A percentile compares a stretch with the other conserved stretches of the same genome.
These are phyloP conservation scores for Aureobasidium sp. DNA, from an alignment of 2,329 filamentous ascomycete genomes.

Conservation along the genomic window DNA sequence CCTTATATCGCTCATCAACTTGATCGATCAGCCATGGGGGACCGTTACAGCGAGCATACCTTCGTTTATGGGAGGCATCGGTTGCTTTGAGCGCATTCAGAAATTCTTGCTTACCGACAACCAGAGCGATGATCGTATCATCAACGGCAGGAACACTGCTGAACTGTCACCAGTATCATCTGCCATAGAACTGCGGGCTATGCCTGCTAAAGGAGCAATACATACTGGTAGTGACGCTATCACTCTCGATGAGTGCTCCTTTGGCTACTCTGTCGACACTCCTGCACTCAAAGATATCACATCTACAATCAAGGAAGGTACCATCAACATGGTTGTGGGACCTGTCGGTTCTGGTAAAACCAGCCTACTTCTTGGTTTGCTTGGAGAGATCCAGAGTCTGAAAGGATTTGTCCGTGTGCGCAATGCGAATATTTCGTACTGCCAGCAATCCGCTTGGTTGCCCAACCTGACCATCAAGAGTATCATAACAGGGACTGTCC, in stretches of 20 bases:
- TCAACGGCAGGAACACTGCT: background rate
- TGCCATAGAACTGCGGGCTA: background rate
- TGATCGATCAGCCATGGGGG: background rate
- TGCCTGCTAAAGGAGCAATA: background rate
- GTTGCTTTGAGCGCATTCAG: slow-evolving; percentile 3
- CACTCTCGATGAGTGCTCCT: background rate
- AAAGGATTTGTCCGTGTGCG: background rate
- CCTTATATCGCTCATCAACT: background rate
- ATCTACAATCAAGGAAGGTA: background rate
- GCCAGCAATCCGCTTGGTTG: slow-evolving; percentile 50
- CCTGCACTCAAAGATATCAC: background rate
- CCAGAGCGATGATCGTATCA: background rate
- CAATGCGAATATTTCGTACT: slow-evolving; percentile 10
- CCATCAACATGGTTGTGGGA: background rate
- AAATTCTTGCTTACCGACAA: background rate
- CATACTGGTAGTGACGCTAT: background rate
- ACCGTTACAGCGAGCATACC: background rate
- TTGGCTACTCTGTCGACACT: background rate
- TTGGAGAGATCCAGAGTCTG: background rate
- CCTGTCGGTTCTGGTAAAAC: background rate
- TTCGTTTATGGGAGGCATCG: background rate
- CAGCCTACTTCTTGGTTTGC: background rate
- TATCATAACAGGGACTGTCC: slow-evolving; percentile 68
- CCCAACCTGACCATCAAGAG: slow-evolving; percentile 71
- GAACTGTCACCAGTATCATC: background rate